Base-by-base conservation (phyloP, 495 filamentous ascomycete species). In the Penicilliopsis zonata region DNA sequence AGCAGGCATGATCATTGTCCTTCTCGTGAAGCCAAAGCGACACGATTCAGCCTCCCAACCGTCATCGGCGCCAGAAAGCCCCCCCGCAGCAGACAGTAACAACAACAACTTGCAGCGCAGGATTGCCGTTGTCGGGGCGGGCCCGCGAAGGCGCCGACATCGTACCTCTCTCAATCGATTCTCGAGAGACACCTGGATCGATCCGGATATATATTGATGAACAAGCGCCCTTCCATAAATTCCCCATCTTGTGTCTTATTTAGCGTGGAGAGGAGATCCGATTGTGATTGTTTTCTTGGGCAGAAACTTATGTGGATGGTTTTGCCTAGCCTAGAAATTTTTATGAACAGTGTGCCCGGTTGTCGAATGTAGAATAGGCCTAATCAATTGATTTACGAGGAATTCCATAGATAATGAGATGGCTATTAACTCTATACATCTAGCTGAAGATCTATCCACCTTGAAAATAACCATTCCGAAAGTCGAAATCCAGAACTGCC, bases 1-100 rank as follows among this genome's bases (percentile, higher is more conserved):
- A 22, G 70, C 80, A 7, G 90, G 79, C 15, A 66, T 94, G 64
- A 74, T 98, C 30, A 94, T 98, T 40, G 51, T 98, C 13, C 57
- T 98, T 1, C 55, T 79, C 4, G 61, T 94, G 31, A 98, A 98
- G 53, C 82, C 90, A 2, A 87, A 80, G 43, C 65, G 59, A 28
- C 53, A 57, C 34, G 39, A 28, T 28, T 46, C 52, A 7, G 21
- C 39, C 10, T 28, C 49, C 9, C 39, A 38, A 30, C 32, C 54
- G 13, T 41, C 47, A 10, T 26, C 41, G 4, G 13, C 33, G 13
- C 23, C 42, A 9, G 27, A 37, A 13, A 39, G 30, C n/a, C 30
- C 30, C 32, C 29, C 27, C 13, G 19, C 39, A 30, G 28, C 37
- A 14, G 31, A 46, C 22, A 22, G 13, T 5, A 16, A 37, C 26